These are phyloP conservation scores for Leccinellum albellum DNA, from an alignment of 768 basidiomycete species.

Conservation along the genomic window DNA sequence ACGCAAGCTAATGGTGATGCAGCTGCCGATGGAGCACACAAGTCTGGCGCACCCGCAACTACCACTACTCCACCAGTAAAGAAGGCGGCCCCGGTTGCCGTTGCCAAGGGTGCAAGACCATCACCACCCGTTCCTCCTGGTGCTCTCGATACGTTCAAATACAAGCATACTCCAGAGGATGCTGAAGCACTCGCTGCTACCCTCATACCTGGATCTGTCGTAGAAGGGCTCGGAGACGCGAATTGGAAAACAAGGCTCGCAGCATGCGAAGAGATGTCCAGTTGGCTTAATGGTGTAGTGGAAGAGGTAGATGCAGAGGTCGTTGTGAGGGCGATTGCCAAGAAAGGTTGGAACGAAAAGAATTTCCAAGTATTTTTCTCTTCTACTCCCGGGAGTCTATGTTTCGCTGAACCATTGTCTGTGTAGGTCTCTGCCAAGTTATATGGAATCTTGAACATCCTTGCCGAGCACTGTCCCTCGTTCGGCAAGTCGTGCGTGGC, in stretches of 20 bases:
- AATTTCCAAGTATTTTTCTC: slow-evolving; percentile 79
- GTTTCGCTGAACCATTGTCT: slow-evolving; percentile 7
- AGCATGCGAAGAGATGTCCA: slow-evolving; percentile 79
- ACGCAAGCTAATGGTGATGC: slow-evolving; percentile 33
- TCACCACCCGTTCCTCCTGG: slow-evolving; percentile 47
- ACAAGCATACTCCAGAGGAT: slow-evolving; percentile 86
- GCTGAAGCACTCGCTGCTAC: slow-evolving; percentile 78
- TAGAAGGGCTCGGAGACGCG: slow-evolving; percentile 73
- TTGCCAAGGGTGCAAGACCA: slow-evolving; percentile 46
- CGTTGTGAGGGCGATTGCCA: slow-evolving; percentile 78
- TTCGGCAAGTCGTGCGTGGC: slow-evolving; percentile 87
- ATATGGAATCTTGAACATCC: slow-evolving; percentile 67
- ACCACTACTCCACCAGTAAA: slow-evolving; percentile 36
- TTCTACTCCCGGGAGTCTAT: not conserved
- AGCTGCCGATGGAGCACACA: slow-evolving; percentile 11
- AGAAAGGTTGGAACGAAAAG: slow-evolving; percentile 98
- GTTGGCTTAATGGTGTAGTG: slow-evolving; percentile 73
- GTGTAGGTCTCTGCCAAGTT: slow-evolving; percentile 84
- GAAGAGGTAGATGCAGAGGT: slow-evolving; percentile 81
- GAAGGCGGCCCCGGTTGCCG: slow-evolving; percentile 39
- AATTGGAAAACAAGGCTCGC: slow-evolving; percentile 94
- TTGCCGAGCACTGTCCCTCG: slow-evolving; percentile 75
- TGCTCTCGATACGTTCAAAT: slow-evolving; percentile 82
- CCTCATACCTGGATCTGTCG: slow-evolving; percentile 64
- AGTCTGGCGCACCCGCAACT: slow-evolving; percentile 27